Evolutionary conservation across 495 filamentous ascomycete species (phyloP).

Genomic region (Neurospora sp.): DNA sequence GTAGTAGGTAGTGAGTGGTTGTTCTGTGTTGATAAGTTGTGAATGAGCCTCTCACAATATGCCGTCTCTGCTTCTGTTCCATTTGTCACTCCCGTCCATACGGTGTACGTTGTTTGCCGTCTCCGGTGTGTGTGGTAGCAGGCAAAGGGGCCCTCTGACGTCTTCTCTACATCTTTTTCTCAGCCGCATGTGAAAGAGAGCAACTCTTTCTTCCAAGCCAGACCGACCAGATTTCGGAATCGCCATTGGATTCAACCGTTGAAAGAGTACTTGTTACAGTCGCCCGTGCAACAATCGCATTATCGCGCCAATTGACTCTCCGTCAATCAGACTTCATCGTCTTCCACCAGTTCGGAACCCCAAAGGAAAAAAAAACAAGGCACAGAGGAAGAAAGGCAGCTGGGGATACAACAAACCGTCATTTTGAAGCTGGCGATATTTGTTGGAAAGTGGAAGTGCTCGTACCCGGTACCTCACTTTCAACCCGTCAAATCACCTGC

Average conservation of each 20-base stretch:
- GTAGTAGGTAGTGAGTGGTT: background rate
- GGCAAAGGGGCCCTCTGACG: constrained; percentile 1
- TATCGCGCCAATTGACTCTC: background rate
- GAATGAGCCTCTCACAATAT: background rate
- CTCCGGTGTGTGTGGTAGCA: background rate
- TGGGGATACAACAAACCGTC: background rate
- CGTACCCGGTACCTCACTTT: background rate
- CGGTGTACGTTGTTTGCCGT: background rate
- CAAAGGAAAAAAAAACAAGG: background rate
- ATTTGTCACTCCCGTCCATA: background rate
- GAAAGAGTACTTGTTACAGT: background rate
- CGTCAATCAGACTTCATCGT: background rate
- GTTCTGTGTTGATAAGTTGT: background rate
- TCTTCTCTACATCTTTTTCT: background rate
- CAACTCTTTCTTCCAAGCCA: background rate
- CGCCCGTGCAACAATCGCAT: background rate
- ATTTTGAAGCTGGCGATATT: background rate
- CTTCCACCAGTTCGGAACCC: background rate
- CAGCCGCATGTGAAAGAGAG: constrained; percentile 2
- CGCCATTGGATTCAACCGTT: background rate
- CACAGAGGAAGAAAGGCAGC: background rate
- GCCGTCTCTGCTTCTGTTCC: background rate
- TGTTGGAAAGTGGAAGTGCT: background rate
- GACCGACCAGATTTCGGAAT: background rate
- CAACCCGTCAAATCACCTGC: background rate